Base-by-base conservation (phyloP, 306 rosid genomes). In the Arachis stenosperma region DNA sequence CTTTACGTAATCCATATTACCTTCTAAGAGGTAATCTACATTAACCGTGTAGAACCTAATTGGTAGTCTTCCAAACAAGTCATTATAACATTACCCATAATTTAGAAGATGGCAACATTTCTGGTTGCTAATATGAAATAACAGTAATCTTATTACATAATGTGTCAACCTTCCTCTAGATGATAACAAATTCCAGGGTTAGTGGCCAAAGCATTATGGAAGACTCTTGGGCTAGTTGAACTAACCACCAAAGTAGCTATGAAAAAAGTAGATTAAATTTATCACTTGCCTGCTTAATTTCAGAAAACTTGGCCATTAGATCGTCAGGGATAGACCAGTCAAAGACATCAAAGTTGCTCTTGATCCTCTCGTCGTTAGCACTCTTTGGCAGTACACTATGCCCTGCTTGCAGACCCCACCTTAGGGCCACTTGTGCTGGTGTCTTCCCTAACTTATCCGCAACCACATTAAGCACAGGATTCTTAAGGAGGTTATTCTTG, bases 321-420 rank as follows among this genome's bases (percentile, higher is more conserved):
- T 69, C 64, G 5, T 55, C 74, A 40, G 74, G 74, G 5, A 69
- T 69, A 41, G 65, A 69, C 74, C 74, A 69, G 27, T 55, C 48
- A 7, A 69, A 69, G 42, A 69, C 41, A 55, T 69, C 74, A 27
- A 69, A 22, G 56, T 69, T 69, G 7, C 7, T 61, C 64, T 55
- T 69, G 29, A 69, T 17, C 54, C 74, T 69, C 5, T 61, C 29
- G 10, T 69, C 74, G 7, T 11, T 69, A 17, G 54, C 3, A 40
- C 53, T 69, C 54, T 69, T 69, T 6, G 74, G 74, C 5, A 69
- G 74, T 4, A 69, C 74, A 22, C 74, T 69, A 55, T 69, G 74
- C 2, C 74, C 64, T 29, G 0, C n/a, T 69, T 69, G 74, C 36
- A 69, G 5, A 10, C 65, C 74, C 74, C 74, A 69, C 29, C 74